Conservation (phyloP, 169 alveolate genomes). For the Cryptosporidium muris region DNA sequence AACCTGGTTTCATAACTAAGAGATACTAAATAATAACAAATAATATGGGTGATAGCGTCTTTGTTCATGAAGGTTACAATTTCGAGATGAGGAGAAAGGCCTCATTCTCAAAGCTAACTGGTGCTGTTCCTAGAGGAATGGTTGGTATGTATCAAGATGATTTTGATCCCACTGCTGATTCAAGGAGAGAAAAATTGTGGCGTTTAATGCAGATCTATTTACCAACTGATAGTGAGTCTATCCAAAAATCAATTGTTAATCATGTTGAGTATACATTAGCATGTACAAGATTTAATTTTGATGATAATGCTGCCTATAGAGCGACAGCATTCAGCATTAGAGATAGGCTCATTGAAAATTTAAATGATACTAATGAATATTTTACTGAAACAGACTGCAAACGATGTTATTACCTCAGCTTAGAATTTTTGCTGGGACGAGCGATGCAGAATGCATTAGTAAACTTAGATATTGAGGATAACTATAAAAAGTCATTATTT, state of each 20-base stretch:
- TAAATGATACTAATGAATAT: conserved; percentile 91
- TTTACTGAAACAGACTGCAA: conserved; percentile 87
- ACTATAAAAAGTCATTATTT: conserved; percentile 87
- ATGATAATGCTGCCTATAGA: conserved; percentile 85
- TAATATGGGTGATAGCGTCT: conserved; percentile 70
- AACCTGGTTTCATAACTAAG: neutral
- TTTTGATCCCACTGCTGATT: conserved; percentile 76
- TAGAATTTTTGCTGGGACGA: conserved; percentile 94
- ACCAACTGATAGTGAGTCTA: conserved; percentile 82
- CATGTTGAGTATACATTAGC: conserved; percentile 92
- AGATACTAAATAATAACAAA: neutral
- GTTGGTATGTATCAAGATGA: conserved; percentile 77
- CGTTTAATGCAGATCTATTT: conserved; percentile 84
- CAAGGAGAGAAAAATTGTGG: conserved; percentile 83
- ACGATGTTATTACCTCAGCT: conserved; percentile 90
- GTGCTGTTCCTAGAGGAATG: conserved; percentile 74
- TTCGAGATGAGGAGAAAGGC: conserved; percentile 84
- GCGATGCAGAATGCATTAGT: conserved; percentile 92
- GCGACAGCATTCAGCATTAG: conserved; percentile 90
- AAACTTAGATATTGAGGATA: conserved; percentile 87
- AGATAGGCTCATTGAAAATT: conserved; percentile 92
- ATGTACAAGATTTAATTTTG: conserved; percentile 90
- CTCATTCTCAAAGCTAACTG: conserved; percentile 79
- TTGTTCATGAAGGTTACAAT: conserved; percentile 69
- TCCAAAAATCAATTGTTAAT: conserved; percentile 86